A percentile compares a stretch with the other conserved stretches of the same genome.
Conservation (phyloP, 176 grass and related monocot genomes). For the Zizania latifolia region DNA sequence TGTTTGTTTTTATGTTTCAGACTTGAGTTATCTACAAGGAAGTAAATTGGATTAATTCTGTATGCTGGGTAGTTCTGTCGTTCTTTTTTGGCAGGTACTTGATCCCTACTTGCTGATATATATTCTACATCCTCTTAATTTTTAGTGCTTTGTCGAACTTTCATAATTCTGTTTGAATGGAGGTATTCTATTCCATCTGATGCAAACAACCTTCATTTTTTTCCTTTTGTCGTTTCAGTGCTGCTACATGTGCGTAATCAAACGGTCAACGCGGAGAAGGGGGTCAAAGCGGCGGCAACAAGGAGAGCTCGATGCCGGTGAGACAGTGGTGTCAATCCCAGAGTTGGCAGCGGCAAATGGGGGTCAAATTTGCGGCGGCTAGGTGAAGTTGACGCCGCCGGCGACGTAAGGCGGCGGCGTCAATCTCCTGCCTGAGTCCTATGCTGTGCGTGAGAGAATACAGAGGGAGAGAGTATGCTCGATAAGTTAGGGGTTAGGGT, state of each 20-base stretch:
- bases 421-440: too few species aligned
- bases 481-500: too few species aligned
- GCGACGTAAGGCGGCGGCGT: too few species aligned
- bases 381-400: too few species aligned
- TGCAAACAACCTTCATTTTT: background rate
- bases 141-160: background rate
- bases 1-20: slow-evolving; percentile 38
- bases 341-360: too few species aligned
- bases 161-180: slow-evolving; percentile 3
- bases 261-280: too few species aligned
- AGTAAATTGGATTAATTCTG: slow-evolving; percentile 57
- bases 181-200: background rate
- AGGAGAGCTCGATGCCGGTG: too few species aligned
- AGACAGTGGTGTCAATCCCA: too few species aligned
- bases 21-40: slow-evolving; percentile 86
- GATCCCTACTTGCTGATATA: slow-evolving; percentile 18
- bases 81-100: slow-evolving; percentile 82
- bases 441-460: too few species aligned
- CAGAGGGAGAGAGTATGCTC: too few species aligned
- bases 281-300: too few species aligned
- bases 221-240: slow-evolving; percentile 44
- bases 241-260: slow-evolving; percentile 76
- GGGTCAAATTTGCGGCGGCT: too few species aligned
- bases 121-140: slow-evolving; percentile 13
- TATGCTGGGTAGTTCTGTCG: slow-evolving; percentile 68